Conservation (phyloP, 441 rosid genomes). For the Gossypium gossypioides region DNA sequence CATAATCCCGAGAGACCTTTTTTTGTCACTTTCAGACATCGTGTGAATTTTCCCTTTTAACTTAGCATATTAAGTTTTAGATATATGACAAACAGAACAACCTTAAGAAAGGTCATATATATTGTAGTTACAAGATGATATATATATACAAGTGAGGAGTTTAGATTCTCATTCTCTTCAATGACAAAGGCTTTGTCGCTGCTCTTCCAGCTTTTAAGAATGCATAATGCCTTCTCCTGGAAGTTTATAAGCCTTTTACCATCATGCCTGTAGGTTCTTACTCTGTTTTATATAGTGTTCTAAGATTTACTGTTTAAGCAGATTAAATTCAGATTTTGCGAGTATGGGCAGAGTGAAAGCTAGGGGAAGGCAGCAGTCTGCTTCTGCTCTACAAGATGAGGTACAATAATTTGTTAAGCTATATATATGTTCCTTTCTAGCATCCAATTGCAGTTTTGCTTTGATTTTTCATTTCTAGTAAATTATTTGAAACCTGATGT, state of each 20-base stretch:
- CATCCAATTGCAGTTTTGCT: neutral
- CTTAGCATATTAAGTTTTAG: neutral
- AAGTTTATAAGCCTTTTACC: neutral
- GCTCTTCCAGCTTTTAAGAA: neutral
- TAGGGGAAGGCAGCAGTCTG: conserved; percentile 34
- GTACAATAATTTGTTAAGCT: conserved; percentile 20
- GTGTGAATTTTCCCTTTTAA: neutral
- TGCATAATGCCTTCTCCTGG: neutral
- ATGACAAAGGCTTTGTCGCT: neutral
- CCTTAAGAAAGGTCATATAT: neutral
- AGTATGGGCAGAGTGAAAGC: conserved; percentile 33
- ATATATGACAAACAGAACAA: neutral
- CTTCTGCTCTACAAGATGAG: conserved; percentile 62
- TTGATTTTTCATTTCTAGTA: neutral
- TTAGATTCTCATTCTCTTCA: neutral
- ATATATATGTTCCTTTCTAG: neutral
- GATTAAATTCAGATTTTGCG: conserved; percentile 39
- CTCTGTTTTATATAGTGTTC: neutral
- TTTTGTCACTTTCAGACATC: neutral
- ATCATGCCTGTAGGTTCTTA: neutral
- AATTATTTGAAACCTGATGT: neutral
- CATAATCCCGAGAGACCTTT: neutral
- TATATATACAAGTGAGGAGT: neutral
- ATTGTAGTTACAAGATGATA: neutral
- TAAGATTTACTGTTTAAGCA: conserved; percentile 16